phyloP scores from a whole-genome alignment of 495 filamentous ascomycete genomes.

The Hypoxylon crocopeplum region DNA sequence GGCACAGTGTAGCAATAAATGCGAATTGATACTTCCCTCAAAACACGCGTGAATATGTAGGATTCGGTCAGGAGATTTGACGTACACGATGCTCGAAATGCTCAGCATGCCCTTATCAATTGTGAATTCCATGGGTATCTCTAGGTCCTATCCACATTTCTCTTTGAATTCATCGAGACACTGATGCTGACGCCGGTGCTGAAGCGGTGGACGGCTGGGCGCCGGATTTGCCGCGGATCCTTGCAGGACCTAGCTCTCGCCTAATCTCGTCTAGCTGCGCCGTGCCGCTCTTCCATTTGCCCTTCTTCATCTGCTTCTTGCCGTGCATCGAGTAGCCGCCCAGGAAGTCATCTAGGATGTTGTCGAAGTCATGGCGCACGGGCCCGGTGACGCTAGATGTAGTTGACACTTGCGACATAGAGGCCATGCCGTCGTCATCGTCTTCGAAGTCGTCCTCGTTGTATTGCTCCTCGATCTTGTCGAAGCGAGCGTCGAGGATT shows the following conservation, averaged over 20 bases:
- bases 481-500: constrained; percentile 87
- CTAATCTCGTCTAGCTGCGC: constrained; percentile 91
- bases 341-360: constrained; percentile 93
- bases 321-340: constrained; percentile 75
- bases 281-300: constrained; percentile 79
- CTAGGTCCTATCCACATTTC: not conserved
- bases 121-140: constrained; percentile 16
- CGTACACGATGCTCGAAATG: too few species aligned
- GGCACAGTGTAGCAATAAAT: constrained; percentile 41
- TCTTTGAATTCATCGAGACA: constrained; percentile 18
- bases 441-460: constrained; percentile 60
- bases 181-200: constrained; percentile 18
- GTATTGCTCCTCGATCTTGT: constrained; percentile 78
- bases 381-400: constrained; percentile 62
- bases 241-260: constrained; percentile 77
- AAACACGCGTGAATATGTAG: not conserved
- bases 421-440: constrained; percentile 54
- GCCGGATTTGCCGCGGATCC: constrained; percentile 44
- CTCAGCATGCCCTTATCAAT: too few species aligned
- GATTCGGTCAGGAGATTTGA: too few species aligned
- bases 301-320: constrained; percentile 84
- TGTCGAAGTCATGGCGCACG: constrained; percentile 77
- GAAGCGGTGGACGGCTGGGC: constrained; percentile 2
- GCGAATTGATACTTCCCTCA: constrained; percentile 38
- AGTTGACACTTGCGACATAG: constrained; percentile 53